phyloP scores from a whole-genome alignment of 2,329 filamentous ascomycete genomes.

The Neopestalotiopsis sp. region DNA sequence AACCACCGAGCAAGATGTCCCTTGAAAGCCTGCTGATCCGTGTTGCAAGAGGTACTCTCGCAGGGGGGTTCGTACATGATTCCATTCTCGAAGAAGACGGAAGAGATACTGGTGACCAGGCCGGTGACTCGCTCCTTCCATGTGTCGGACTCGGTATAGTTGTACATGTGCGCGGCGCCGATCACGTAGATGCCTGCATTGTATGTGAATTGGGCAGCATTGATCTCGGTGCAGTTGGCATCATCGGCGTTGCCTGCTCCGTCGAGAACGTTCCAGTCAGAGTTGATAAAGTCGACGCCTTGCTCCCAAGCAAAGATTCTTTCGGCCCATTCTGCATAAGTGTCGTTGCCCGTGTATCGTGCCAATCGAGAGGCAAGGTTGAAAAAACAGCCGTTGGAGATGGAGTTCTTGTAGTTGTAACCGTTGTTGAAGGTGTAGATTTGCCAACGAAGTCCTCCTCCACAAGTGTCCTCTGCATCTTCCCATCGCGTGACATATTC shows the following conservation, averaged over 20 bases:
- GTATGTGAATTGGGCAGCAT: constrained; percentile 36
- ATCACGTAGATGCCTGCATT: constrained; percentile 39
- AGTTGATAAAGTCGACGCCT: constrained; percentile 60
- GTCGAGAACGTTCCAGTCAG: constrained; percentile 62
- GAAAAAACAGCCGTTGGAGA: constrained; percentile 74
- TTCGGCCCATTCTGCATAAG: constrained; percentile 78
- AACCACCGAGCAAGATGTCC: constrained; percentile 53
- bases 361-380: constrained; percentile 74
- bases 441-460: constrained; percentile 84
- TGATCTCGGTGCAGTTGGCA: constrained; percentile 35
- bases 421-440: constrained; percentile 80
- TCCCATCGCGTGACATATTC: constrained; percentile 78
- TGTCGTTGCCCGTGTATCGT: constrained; percentile 78
- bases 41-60: constrained; percentile 44
- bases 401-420: constrained; percentile 71
- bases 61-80: constrained; percentile 65
- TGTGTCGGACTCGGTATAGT: constrained; percentile 42
- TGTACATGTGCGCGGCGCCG: constrained; percentile 45
- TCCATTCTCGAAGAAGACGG: constrained; percentile 50
- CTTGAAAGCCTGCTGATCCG: constrained; percentile 44
- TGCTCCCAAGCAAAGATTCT: constrained; percentile 72
- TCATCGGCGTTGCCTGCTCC: constrained; percentile 48
- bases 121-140: constrained; percentile 54
- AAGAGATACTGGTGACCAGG: constrained; percentile 45
- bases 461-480: constrained; percentile 56